Conservation (phyloP, 164 flowering plant genomes). For the Paratinospora sagittata region DNA sequence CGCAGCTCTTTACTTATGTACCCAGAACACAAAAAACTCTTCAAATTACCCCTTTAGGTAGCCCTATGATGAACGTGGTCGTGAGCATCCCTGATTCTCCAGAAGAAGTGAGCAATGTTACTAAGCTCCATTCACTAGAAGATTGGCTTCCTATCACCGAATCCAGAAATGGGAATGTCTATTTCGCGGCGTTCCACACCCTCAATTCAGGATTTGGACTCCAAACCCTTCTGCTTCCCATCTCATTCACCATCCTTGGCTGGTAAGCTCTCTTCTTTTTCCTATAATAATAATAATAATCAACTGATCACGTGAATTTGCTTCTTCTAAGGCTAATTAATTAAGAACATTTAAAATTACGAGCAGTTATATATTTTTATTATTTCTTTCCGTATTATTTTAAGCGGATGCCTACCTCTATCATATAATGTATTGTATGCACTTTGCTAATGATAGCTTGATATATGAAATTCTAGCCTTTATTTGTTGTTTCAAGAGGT, state of each 20-base stretch:
- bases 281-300: no score
- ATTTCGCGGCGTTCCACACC: slow-evolving; percentile 58
- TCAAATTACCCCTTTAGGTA: neutral
- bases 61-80: neutral
- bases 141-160: slow-evolving; percentile 85
- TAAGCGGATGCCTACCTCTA: neutral
- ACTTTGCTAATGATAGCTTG: no score
- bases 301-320: no score
- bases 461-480: no score
- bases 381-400: no score
- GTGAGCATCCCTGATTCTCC: neutral
- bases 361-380: no score
- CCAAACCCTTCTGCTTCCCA: slow-evolving; percentile 73
- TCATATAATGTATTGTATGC: no score
- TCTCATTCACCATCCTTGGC: slow-evolving; percentile 66
- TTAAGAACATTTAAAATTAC: no score
- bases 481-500: no score
- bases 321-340: no score
- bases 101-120: neutral
- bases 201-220: slow-evolving; percentile 69
- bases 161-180: slow-evolving; percentile 72
- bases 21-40: neutral
- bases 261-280: slow-evolving; percentile 41
- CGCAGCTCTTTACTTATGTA: neutral
- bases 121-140: neutral